A percentile compares a stretch with the other conserved stretches of the same genome.
Conservation (phyloP, 306 rosid genomes). For the Citrullus amarus region DNA sequence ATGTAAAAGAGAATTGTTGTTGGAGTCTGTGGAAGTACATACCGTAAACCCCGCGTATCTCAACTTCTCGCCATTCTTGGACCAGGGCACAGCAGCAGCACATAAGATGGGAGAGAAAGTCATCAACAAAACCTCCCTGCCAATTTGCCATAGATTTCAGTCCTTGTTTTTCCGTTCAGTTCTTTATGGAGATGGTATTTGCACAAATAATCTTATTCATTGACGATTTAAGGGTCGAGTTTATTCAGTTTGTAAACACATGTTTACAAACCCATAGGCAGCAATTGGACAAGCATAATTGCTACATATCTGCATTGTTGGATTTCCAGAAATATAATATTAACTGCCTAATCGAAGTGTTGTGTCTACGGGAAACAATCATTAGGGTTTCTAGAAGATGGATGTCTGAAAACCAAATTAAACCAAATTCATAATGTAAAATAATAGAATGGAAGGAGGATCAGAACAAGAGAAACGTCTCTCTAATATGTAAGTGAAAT, state of each 20-base stretch:
- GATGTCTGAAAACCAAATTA: not conserved
- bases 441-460: not conserved
- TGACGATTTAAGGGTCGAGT: not conserved
- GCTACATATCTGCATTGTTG: not conserved
- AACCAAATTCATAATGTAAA: not conserved
- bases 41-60: conserved; percentile 79
- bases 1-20: not conserved
- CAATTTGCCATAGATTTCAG: conserved; percentile 23
- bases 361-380: not conserved
- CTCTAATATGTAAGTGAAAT: not conserved
- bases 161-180: not conserved
- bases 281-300: not conserved
- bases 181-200: not conserved
- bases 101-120: conserved; percentile 91
- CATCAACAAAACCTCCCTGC: conserved; percentile 86
- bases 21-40: not conserved
- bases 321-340: not conserved
- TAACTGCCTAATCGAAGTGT: not conserved
- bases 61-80: conserved; percentile 99
- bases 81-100: conserved; percentile 99
- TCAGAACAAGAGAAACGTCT: not conserved
- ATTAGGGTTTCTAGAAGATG: not conserved
- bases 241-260: not conserved
- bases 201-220: not conserved
- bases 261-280: not conserved